These are phyloP conservation scores for Oryza meyeriana DNA, from an alignment of 176 grass and related monocot genomes.

Conservation along the genomic window DNA sequence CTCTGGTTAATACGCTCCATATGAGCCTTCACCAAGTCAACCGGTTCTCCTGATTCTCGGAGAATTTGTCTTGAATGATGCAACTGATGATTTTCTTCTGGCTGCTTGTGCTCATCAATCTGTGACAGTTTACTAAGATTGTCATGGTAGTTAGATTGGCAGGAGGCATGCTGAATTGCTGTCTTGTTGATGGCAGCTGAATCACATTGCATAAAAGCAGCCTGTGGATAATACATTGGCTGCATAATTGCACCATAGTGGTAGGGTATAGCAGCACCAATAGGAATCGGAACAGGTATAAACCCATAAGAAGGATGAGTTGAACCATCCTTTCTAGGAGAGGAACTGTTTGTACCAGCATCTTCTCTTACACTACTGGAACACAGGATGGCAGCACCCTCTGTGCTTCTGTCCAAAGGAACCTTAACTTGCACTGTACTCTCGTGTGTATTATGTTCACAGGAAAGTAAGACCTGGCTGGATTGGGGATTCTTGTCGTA, in stretches of 20 bases:
- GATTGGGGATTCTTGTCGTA: slow-evolving; percentile 37
- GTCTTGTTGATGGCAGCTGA: slow-evolving; percentile 34
- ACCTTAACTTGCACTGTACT: slow-evolving; percentile 27
- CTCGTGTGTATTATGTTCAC: slow-evolving; percentile 32
- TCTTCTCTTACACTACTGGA: slow-evolving; percentile 47
- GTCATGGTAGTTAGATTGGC: slow-evolving; percentile 46
- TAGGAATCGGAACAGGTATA: slow-evolving; percentile 68
- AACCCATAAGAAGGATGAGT: slow-evolving; percentile 60
- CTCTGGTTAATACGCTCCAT: slow-evolving; percentile 41
- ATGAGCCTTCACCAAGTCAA: slow-evolving; percentile 35
- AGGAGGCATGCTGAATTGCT: slow-evolving; percentile 39
- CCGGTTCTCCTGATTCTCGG: slow-evolving; percentile 29
- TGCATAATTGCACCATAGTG: slow-evolving; percentile 66
- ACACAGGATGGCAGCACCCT: slow-evolving; percentile 33
- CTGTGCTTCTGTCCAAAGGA: slow-evolving; percentile 42
- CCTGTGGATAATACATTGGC: slow-evolving; percentile 57
- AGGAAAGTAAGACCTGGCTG: slow-evolving; percentile 26
- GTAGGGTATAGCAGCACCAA: slow-evolving; percentile 58
- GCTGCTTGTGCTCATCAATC: slow-evolving; percentile 29
- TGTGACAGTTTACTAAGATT: slow-evolving; percentile 26
- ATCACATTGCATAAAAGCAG: slow-evolving; percentile 48
- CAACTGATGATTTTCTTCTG: slow-evolving; percentile 43
- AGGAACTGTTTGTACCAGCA: slow-evolving; percentile 44
- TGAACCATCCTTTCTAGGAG: slow-evolving; percentile 37
- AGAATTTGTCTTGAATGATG: slow-evolving; percentile 42